Base-by-base conservation (phyloP, 371 early-diverging fungal species). In the Rhizopus arrhizus region DNA sequence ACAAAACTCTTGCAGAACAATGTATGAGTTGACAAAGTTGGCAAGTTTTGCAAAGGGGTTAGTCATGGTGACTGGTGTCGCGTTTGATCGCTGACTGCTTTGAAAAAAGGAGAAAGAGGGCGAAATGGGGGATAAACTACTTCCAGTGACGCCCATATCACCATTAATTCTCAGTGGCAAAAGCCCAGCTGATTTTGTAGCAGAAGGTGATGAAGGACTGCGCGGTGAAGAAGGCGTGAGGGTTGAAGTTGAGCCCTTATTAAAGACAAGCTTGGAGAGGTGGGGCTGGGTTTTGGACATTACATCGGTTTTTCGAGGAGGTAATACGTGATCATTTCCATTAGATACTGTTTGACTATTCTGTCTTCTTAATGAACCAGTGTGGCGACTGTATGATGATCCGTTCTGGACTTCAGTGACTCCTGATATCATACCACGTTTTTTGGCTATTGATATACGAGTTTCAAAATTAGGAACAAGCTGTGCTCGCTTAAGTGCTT, bases 1-100 rank as follows among this genome's bases (percentile, higher is more conserved):
- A 62, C 85, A 85, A 55, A 87, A 87, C 46, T 86, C 87, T 59
- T 87, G 86, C 9, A 87, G 53, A 0, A 86, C 80, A 55, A 86
- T 84, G 56, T 81, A 87, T 2, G 84, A 78, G 47, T 84, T 74
- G 5, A 87, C 83, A 66, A 87, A 87, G n/a, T 81, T 73, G n/a
- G 78, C 66, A 8, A 78, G 56, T 35, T 81, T 81, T 8, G 81
- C 78, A 65, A 76, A 81, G 0, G 78, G 78, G 28, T 78, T 81
- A n/a, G 81, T 78, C 68, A 81, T 74, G 3, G 81, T 81, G 8
- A 81, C 70, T 5, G 81, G 81, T 4, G 81, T 81, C 1, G 78
- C 83, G 65, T 77, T 85, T 50, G 74, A 66, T 40, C 56, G 75
- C 41, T 62, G 84, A 53, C 73, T 56, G 48, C 73, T 72, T 55